phyloP scores from a whole-genome alignment of 768 basidiomycete genomes.

The Cantharellus anzutake region DNA sequence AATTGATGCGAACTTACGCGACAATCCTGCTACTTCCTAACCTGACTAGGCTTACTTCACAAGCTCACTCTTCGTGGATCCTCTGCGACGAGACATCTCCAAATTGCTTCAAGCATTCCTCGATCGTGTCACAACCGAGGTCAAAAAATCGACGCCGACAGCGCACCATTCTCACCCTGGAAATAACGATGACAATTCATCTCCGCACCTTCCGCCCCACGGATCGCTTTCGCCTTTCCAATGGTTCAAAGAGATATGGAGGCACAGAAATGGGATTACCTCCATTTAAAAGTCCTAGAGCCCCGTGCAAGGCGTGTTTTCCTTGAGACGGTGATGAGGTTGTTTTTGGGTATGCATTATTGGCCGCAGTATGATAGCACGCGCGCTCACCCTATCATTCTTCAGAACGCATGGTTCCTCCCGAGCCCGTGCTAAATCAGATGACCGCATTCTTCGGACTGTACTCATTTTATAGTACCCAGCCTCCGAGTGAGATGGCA shows the following conservation, averaged over 20 bases:
- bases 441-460: conserved; percentile 40
- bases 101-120: conserved; percentile 33
- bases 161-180: conserved; percentile 3
- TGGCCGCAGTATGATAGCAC: not conserved
- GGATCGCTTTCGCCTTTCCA: conserved; percentile 30
- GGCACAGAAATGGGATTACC: conserved; percentile 48
- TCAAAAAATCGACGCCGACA: conserved; percentile 12
- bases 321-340: conserved; percentile 34
- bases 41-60: conserved; percentile 35
- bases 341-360: conserved; percentile 38
- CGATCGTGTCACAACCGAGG: conserved; percentile 22
- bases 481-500: conserved; percentile 31
- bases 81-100: conserved; percentile 44
- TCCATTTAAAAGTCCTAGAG: conserved; percentile 61
- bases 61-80: conserved; percentile 48
- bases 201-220: not conserved
- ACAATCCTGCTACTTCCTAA: too few species aligned
- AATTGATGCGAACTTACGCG: not conserved
- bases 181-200: too few species aligned
- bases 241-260: conserved; percentile 57
- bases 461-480: conserved; percentile 46
- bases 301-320: conserved; percentile 42
- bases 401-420: conserved; percentile 34
- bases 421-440: conserved; percentile 34
- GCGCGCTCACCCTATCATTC: not conserved